Evolutionary conservation across 1,284 basidiomycete species (phyloP), one percentile per base, ranked within the genome.

Genomic region (Hemileia vastatrix): DNA sequence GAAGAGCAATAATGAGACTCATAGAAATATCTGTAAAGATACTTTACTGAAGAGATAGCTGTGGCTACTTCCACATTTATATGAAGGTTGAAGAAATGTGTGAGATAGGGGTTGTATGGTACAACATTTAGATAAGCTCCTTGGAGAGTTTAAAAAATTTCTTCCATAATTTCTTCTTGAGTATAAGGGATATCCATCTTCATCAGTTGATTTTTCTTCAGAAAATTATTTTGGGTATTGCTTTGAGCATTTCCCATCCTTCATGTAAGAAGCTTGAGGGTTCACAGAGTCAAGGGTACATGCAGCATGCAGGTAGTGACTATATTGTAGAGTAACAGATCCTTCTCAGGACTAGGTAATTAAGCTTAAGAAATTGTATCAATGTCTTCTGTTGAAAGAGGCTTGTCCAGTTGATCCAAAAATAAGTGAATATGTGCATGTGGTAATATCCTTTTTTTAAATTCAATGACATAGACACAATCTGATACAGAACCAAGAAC

Each of bases 391-490:
- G 56, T 24, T 2, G 45, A 32, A 4, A 9, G 27, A 3, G 56
- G 56, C 3, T n/a, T 1, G 4, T 9, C 23, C 3, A 6, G 18
- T 4, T 44, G 18, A 18, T 27, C 44, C 8, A 57, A 8, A n/a
- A 48, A 48, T 2, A 57, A n/a, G 6, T 48, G 21, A n/a, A 57
- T 4, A 15, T 57, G 55, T n/a, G 43, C 40, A 31, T 56, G 54
- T 23, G 54, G 54, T 21, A 56, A 27, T 8, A 36, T 4, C 54
- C 40, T n/a, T 56, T 56, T 56, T 31, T 56, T 36, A 47, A 56
- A 56, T 24, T 56, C 54, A 24, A 57, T 57, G 11, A 45, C 49
- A 23, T 57, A 57, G 9, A 57, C 43, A 32, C 49, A 57, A 2
- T 21, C 11, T 1, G 23, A 18, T 2, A 57, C 56, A 3, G 6